Percentiles rank a stretch among this genome's conserved stretches.
These are phyloP conservation scores for Nakataea oryzae DNA, from an alignment of 2,329 filamentous ascomycete genomes.

Conservation along the genomic window DNA sequence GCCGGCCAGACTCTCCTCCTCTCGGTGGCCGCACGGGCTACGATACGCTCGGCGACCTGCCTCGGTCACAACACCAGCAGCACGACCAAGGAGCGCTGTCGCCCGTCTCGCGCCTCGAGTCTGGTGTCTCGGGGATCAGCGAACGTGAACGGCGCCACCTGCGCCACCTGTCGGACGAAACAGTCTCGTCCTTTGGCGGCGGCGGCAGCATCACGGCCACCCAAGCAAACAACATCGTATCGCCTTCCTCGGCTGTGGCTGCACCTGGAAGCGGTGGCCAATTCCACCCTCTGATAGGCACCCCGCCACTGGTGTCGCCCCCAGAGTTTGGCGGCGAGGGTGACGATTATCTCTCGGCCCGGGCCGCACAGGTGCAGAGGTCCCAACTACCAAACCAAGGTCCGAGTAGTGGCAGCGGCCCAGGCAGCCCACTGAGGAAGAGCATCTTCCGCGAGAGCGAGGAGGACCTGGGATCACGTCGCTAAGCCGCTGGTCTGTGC, in stretches of 20 bases:
- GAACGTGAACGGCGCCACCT: constrained; percentile 28
- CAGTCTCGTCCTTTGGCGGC: constrained; percentile 13
- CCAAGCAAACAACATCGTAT: background rate
- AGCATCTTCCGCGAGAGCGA: constrained; percentile 9
- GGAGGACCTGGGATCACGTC: constrained; percentile 3
- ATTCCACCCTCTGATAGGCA: background rate
- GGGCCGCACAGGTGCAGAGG: background rate
- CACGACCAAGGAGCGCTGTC: constrained; percentile 2
- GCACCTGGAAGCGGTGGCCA: background rate
- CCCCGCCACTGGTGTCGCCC: constrained; percentile 2
- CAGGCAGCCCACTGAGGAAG: constrained; percentile 5
- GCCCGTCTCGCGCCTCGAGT: constrained; percentile 17
- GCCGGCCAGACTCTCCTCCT: constrained; percentile 8
- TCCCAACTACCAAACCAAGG: background rate
- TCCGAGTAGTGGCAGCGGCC: background rate
- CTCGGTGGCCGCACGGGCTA: constrained; percentile 6
- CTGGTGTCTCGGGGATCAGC: constrained; percentile 29
- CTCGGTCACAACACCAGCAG: background rate
- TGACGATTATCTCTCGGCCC: background rate
- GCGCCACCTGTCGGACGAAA: constrained; percentile 29
- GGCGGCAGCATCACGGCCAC: background rate
- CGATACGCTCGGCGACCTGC: constrained; percentile 4
- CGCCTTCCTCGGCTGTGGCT: background rate
- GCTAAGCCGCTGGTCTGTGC: background rate
- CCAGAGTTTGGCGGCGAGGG: background rate